Evolutionary conservation across 2,329 filamentous ascomycete species (phyloP).

Genomic region (Pseudocercospora ulei): DNA sequence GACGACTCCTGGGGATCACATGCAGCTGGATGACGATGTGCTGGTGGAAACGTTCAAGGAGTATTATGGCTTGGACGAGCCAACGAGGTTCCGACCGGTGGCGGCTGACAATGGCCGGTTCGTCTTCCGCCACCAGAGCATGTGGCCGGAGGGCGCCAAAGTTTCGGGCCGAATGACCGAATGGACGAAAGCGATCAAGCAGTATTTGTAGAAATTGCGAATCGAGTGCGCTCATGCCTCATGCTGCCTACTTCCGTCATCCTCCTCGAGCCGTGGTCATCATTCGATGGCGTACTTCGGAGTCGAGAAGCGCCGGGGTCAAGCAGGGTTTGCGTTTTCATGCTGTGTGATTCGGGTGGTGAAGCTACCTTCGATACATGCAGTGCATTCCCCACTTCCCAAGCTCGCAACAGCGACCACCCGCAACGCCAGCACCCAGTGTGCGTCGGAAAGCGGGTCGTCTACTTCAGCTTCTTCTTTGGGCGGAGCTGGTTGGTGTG

Average conservation of each 20-base stretch:
- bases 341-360: conserved; percentile 10
- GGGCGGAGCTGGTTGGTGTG: conserved; percentile 99
- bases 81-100: background rate
- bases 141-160: conserved; percentile 5
- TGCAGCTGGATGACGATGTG: conserved; percentile 61
- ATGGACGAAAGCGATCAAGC: conserved; percentile 11
- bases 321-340: conserved; percentile 7
- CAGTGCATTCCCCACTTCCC: conserved; percentile 9
- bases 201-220: conserved; percentile 14
- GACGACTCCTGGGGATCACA: conserved; percentile 66
- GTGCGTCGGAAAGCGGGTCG: conserved; percentile 14
- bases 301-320: conserved; percentile 5
- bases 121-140: conserved; percentile 2
- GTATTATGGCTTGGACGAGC: conserved; percentile 50
- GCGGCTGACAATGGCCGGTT: conserved; percentile 1
- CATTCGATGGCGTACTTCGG: background rate
- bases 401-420: conserved; percentile 12
- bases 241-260: conserved; percentile 7
- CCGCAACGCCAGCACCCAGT: conserved; percentile 15
- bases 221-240: conserved; percentile 1
- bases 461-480: conserved; percentile 99
- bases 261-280: conserved; percentile 3
- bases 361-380: conserved; percentile 8
- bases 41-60: conserved; percentile 56
- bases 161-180: conserved; percentile 4